Conservation (phyloP, 495 filamentous ascomycete genomes). For the Cudoniella acicularis region DNA sequence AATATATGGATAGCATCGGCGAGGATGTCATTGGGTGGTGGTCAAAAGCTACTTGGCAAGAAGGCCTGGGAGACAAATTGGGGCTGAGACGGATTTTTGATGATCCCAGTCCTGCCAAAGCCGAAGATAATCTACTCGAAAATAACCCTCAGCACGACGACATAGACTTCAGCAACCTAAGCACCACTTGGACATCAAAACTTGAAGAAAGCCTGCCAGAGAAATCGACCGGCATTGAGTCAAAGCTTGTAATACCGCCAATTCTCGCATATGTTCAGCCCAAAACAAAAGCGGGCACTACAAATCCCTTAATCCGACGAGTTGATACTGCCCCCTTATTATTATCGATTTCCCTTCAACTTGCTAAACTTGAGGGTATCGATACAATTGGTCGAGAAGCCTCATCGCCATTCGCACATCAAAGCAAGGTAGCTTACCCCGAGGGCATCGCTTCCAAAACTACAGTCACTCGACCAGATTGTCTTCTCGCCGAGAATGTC, state of each 20-base stretch:
- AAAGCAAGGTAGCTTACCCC: conserved; percentile 74
- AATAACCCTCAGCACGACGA: conserved; percentile 47
- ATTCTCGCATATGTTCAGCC: conserved; percentile 76
- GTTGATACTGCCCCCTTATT: conserved; percentile 84
- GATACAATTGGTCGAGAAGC: conserved; percentile 56
- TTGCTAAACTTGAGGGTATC: conserved; percentile 70
- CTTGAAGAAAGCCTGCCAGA: conserved; percentile 2
- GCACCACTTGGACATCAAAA: conserved; percentile 44
- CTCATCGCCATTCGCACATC: conserved; percentile 68
- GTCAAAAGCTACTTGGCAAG: conserved; percentile 91
- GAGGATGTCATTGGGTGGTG: conserved; percentile 94
- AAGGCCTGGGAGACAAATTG: conserved; percentile 72
- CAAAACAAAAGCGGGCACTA: conserved; percentile 26
- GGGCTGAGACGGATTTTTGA: conserved; percentile 62
- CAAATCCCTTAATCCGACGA: conserved; percentile 66
- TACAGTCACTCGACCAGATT: conserved; percentile 72
- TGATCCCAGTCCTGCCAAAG: conserved; percentile 29
- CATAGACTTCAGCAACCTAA: conserved; percentile 60
- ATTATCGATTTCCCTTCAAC: conserved; percentile 72
- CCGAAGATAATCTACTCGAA: conserved; percentile 32
- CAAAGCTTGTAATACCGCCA: conserved; percentile 51
- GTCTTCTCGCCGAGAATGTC: conserved; percentile 78
- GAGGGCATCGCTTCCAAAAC: conserved; percentile 69
- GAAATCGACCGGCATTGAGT: not conserved
- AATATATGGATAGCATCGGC: conserved; percentile 76